Evolutionary conservation across 148 eudicot genomes (phyloP), one percentile per base, ranked within the genome.

Genomic region (Camellia sinensis): DNA sequence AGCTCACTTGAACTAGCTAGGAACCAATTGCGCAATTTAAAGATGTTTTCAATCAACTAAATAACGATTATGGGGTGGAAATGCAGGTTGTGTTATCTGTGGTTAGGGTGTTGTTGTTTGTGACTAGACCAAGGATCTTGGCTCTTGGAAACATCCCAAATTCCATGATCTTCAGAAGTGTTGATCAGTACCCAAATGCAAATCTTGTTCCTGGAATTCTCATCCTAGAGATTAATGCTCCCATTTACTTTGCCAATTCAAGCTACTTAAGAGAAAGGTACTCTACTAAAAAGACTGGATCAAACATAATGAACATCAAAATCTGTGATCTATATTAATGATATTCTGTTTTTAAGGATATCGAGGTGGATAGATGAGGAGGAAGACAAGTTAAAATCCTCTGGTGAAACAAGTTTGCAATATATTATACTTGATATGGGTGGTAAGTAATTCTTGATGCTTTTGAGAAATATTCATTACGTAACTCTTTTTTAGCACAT

Each of bases 311-410:
- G 7, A 71, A 13, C 14, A 6, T 3, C 14, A 77, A 45, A 29
- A 41, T 37, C 67, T 43, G 19, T 40, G 71, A 60, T 56, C 60
- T 19, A 62, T 21, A 43, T 14, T 75, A 41, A 17, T 29, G 37
- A 29, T 29, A 1, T 29, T 71, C 67, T 68, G 44, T 68, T 8
- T 40, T 29, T 29, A 46, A 95, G 99, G 86, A 89, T 93, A 50
- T 72, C 87, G 37, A 96, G 99, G 85, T 96, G 99, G 99, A 86
- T 96, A 17, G 91, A 93, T 79, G 98, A 93, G 52, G 99, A 96
- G 87, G 98, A 93, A 82, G 99, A 93, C 17, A 86, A 77, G 82
- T 60, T 91, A 60, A 96, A 91, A 64, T 75, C 87, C 45, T 82
- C 83, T 0, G 95, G 90, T 46, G 92, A 92, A 63, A 74, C 45